Conservation (phyloP, 108 stramenopile species). For the Nannochloropsis granulata region DNA sequence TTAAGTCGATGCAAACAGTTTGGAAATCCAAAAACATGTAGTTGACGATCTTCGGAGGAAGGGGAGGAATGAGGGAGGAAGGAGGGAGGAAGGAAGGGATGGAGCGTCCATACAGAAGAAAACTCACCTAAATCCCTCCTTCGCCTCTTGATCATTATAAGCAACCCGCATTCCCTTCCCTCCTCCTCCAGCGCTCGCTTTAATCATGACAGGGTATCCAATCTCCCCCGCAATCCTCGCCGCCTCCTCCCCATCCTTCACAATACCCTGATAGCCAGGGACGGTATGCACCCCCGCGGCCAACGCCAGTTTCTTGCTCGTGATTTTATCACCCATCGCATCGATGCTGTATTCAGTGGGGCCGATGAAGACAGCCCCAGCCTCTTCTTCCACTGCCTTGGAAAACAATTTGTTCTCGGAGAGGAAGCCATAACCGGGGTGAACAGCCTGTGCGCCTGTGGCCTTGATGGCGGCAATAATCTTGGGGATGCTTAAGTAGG, state of each 20-base stretch:
- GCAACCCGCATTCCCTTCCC: conserved; percentile 98
- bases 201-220: conserved; percentile 97
- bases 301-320: conserved; percentile 71
- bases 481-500: conserved; percentile 59
- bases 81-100: not conserved
- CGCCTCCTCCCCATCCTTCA: conserved; percentile 34
- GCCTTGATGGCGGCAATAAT: conserved; percentile 50
- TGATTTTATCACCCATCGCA: conserved; percentile 81
- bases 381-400: not conserved
- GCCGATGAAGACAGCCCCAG: conserved; percentile 22
- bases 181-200: conserved; percentile 88
- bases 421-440: conserved; percentile 81
- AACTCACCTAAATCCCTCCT: not conserved
- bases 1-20: not conserved
- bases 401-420: conserved; percentile 56
- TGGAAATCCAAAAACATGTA: too few relatives aligned
- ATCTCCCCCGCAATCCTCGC: conserved; percentile 62
- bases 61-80: not conserved
- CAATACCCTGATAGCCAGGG: conserved; percentile 71
- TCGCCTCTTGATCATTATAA: conserved; percentile 11
- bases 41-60: not conserved
- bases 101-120: not conserved
- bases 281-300: conserved; percentile 71
- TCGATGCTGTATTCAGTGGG: conserved; percentile 38
- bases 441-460: conserved; percentile 67